Percentiles rank a stretch among this genome's conserved stretches.
These are phyloP conservation scores for Vitis riparia DNA, from an alignment of 164 flowering plant species.

Conservation along the genomic window DNA sequence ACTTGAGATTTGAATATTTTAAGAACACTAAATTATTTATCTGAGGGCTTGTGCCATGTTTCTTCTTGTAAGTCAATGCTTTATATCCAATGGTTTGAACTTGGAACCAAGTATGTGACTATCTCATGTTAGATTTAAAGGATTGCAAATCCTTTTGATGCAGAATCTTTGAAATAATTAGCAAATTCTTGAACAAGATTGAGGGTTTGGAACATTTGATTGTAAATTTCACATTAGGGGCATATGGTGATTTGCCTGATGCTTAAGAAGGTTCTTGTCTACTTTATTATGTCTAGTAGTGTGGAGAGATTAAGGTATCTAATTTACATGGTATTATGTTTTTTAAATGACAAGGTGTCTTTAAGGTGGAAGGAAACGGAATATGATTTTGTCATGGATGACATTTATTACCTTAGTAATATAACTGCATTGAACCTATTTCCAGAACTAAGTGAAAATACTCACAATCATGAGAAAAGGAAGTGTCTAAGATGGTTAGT, in stretches of 20 bases:
- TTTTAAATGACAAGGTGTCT: not conserved
- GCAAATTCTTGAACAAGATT: slow-evolving; percentile 53
- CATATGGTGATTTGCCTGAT: slow-evolving; percentile 60
- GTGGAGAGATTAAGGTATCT: slow-evolving; percentile 74
- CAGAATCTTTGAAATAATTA: slow-evolving; percentile 92
- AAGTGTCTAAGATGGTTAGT: slow-evolving; percentile 97
- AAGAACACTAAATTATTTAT: slow-evolving; percentile 32
- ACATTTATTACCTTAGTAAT: slow-evolving; percentile 5
- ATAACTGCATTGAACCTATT: slow-evolving; percentile 8
- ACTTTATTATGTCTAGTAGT: slow-evolving; percentile 81
- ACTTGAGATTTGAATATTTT: too few relatives aligned
- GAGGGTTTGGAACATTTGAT: slow-evolving; percentile 90
- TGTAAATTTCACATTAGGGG: slow-evolving; percentile 75
- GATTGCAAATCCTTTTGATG: not conserved
- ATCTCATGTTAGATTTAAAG: not conserved
- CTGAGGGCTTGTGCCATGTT: slow-evolving; percentile 84
- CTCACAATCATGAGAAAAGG: slow-evolving; percentile 68
- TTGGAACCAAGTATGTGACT: not conserved
- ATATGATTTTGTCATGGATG: not conserved
- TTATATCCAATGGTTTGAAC: not conserved
- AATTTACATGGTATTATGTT: not conserved
- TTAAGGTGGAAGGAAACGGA: not conserved
- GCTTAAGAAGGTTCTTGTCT: slow-evolving; percentile 53
- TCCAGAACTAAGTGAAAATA: slow-evolving; percentile 65
- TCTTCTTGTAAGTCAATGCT: slow-evolving; percentile 64